phyloP scores from a whole-genome alignment of 2,329 filamentous ascomycete species.

The Geosmithia morbida region DNA sequence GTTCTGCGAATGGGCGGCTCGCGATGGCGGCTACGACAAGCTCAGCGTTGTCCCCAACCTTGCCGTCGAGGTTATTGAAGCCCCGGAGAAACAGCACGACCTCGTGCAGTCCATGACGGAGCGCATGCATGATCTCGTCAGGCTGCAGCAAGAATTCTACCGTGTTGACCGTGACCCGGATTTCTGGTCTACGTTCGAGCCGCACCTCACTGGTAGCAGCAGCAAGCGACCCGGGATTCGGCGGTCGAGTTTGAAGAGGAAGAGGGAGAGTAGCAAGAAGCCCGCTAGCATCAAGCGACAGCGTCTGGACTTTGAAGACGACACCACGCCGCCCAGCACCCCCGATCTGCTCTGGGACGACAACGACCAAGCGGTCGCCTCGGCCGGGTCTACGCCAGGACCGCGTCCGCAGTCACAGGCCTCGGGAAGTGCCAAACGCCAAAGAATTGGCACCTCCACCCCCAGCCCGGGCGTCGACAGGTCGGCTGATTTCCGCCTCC shows the following conservation, averaged over 20 bases:
- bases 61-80: constrained; percentile 20
- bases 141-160: constrained; percentile 20
- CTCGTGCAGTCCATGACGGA: constrained; percentile 19
- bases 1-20: constrained; percentile 25
- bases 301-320: background rate
- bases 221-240: background rate
- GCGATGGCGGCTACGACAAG: constrained; percentile 21
- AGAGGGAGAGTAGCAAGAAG: background rate
- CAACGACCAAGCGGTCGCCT: constrained; percentile 3
- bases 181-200: constrained; percentile 13
- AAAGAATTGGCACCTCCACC: background rate
- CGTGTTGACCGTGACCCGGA: constrained; percentile 10
- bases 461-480: constrained; percentile 4
- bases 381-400: background rate
- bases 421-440: constrained; percentile 5
- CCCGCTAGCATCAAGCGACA: background rate
- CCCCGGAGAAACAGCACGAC: constrained; percentile 9
- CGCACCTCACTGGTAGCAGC: background rate
- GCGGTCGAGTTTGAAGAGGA: constrained; percentile 1
- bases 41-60: constrained; percentile 22
- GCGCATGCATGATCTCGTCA: constrained; percentile 19
- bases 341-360: constrained; percentile 5
- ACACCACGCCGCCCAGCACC: background rate
- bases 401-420: constrained; percentile 2
- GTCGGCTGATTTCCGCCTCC: background rate